phyloP scores from a whole-genome alignment of 2,329 filamentous ascomycete species.

The Hypocreales sp. region DNA sequence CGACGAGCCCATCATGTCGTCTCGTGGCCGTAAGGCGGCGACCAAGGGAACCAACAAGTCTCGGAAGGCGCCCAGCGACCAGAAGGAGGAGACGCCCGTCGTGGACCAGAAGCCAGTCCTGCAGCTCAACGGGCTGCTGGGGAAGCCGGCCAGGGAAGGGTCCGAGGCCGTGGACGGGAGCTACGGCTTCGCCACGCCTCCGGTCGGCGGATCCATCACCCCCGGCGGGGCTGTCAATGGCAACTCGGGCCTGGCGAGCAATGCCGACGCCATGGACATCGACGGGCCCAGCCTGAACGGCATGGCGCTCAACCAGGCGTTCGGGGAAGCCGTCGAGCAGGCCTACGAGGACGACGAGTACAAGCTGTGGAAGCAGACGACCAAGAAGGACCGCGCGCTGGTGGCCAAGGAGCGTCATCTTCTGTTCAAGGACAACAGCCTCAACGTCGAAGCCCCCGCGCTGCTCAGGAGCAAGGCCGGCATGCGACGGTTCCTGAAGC shows the following conservation, averaged over 20 bases:
- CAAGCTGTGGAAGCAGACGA: slow-evolving; percentile 97
- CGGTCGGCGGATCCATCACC: slow-evolving; percentile 58
- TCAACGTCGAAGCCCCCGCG: slow-evolving; percentile 80
- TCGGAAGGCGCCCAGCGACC: slow-evolving; percentile 57
- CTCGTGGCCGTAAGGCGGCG: slow-evolving; percentile 68
- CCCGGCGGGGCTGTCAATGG: slow-evolving; percentile 54
- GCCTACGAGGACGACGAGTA: slow-evolving; percentile 85
- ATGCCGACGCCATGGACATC: slow-evolving; percentile 74
- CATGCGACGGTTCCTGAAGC: slow-evolving; percentile 77
- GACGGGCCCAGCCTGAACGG: slow-evolving; percentile 61
- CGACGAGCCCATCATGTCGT: slow-evolving; percentile 97
- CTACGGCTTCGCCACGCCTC: slow-evolving; percentile 77
- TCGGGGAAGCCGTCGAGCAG: slow-evolving; percentile 56
- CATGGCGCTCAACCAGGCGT: slow-evolving; percentile 44
- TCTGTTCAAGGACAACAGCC: slow-evolving; percentile 69
- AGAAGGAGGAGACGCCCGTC: slow-evolving; percentile 65
- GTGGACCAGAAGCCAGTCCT: slow-evolving; percentile 59
- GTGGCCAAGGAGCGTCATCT: slow-evolving; percentile 75
- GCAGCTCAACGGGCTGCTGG: slow-evolving; percentile 48
- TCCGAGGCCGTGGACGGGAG: slow-evolving; percentile 70
- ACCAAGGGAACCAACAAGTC: slow-evolving; percentile 67
- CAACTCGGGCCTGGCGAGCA: slow-evolving; percentile 49
- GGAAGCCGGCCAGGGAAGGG: slow-evolving; percentile 46
- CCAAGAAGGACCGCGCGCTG: slow-evolving; percentile 83
- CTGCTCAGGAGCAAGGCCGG: slow-evolving; percentile 70